phyloP scores from a whole-genome alignment of 805 yeast species.

The Citeromyces nyonsensis region DNA sequence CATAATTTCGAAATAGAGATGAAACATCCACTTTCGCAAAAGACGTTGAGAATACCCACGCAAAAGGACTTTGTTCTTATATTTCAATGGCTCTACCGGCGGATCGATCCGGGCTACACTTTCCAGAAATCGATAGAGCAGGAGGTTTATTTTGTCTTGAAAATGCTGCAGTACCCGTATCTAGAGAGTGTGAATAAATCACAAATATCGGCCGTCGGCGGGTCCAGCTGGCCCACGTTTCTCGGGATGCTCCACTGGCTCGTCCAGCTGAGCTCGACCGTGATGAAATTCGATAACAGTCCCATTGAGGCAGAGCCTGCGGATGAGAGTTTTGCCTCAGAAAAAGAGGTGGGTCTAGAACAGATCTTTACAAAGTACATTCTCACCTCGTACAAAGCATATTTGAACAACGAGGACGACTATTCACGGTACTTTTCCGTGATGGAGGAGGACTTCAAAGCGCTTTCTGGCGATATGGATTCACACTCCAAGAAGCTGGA shows the following conservation, averaged over 20 bases:
- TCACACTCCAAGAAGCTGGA: slow-evolving; percentile 25
- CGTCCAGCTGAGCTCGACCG: slow-evolving; percentile 33
- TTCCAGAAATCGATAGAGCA: slow-evolving; percentile 57
- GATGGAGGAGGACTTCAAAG: slow-evolving; percentile 38
- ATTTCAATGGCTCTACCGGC: slow-evolving; percentile 66
- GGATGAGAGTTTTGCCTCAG: slow-evolving; percentile 13
- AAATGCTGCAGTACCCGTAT: slow-evolving; percentile 62
- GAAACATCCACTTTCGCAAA: slow-evolving; percentile 50
- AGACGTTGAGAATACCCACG: slow-evolving; percentile 62
- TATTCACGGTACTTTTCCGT: slow-evolving; percentile 36
- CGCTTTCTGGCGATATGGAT: slow-evolving; percentile 30
- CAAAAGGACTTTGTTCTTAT: slow-evolving; percentile 72
- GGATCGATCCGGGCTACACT: slow-evolving; percentile 65
- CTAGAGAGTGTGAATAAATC: slow-evolving; percentile 69
- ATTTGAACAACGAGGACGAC: slow-evolving; percentile 48
- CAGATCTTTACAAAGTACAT: slow-evolving; percentile 44
- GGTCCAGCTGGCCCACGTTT: slow-evolving; percentile 74
- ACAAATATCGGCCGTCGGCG: slow-evolving; percentile 84
- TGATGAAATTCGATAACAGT: slow-evolving; percentile 20
- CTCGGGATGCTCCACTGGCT: slow-evolving; percentile 79
- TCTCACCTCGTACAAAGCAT: slow-evolving; percentile 50
- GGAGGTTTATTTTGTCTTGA: slow-evolving; percentile 58
- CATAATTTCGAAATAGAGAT: slow-evolving; percentile 64
- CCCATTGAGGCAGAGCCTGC: slow-evolving; percentile 9
- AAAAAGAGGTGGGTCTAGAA: slow-evolving; percentile 17